These are phyloP conservation scores for Psilocybe cubensis DNA, from an alignment of 768 basidiomycete genomes.

Conservation along the genomic window DNA sequence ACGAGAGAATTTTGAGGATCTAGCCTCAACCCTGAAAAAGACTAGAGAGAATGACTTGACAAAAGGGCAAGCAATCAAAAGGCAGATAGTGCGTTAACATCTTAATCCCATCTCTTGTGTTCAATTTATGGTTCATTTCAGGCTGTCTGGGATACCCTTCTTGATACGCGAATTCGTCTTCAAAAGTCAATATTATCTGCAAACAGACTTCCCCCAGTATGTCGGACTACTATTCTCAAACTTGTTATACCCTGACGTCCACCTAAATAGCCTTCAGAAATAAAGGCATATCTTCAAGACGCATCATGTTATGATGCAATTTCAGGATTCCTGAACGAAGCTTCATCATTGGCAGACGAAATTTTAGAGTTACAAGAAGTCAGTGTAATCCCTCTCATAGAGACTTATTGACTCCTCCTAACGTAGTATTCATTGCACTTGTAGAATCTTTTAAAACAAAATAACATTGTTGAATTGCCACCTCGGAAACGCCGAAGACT, in stretches of 20 bases:
- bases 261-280: constrained; percentile 33
- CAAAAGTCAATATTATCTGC: constrained; percentile 77
- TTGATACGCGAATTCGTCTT: constrained; percentile 90
- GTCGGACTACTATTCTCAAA: constrained; percentile 23
- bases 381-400: constrained; percentile 2
- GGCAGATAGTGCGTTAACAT: constrained; percentile 70
- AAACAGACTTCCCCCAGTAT: constrained; percentile 68
- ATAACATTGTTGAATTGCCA: constrained; percentile 51
- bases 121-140: constrained; percentile 33
- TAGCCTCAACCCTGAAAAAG: constrained; percentile 56
- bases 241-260: constrained; percentile 3
- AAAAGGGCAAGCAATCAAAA: constrained; percentile 85
- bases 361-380: constrained; percentile 74
- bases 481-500: constrained; percentile 61
- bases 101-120: neutral
- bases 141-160: constrained; percentile 84
- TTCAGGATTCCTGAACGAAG: constrained; percentile 60
- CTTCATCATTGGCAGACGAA: constrained; percentile 64
- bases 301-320: constrained; percentile 49
- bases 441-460: constrained; percentile 50
- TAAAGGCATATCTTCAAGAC: constrained; percentile 39
- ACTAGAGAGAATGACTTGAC: constrained; percentile 69
- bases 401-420: no score
- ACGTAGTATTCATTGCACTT: neutral
- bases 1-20: constrained; percentile 37